Evolutionary conservation across 148 eudicot genomes (phyloP), one percentile per base, ranked within the genome.

Genomic region (Simmondsia chinensis): DNA sequence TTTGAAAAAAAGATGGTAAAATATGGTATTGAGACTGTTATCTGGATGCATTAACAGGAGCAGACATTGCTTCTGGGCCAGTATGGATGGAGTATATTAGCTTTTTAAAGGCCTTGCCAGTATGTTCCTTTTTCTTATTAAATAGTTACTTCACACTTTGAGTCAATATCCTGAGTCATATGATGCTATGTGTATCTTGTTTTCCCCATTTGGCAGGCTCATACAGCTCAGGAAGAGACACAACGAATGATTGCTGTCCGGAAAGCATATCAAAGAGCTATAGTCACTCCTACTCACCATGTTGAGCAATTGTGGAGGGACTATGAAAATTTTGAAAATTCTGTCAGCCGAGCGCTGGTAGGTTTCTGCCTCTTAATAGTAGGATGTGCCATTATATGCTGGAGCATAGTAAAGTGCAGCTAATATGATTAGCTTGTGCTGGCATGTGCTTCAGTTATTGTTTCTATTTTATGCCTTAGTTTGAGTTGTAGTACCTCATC

Each of bases 271-370:
- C 99, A 93, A 63, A 93, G 67, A 65, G 94, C 99, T 47, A 70
- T 93, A 49, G 70, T 93, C 24, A 93, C 85, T 61, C 99, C 99
- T 11, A 79, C 75, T 39, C 94, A 86, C 57, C 87, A 82, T 59
- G 68, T 83, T 39, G 99, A 93, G 45, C 99, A 93, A 60, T 83
- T 86, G 33, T 93, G 99, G 99, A 82, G 71, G 66, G 96, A 86
- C 48, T 93, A 93, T 57, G 99, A 93, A 50, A 83, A 57, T 66
- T 93, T 86, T 71, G 99, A 93, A 68, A 93, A 86, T 66, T 74
- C 96, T 46, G 96, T 86, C 50, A 87, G 99, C 62, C 95, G 96
- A 35, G 74, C 83, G 47, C 69, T 86, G 91, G 99, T 93, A 80
- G 16, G 6, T 28, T 24, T 64, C 32, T 44, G 29, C 50, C 30